Conservation (phyloP, 2,329 filamentous ascomycete genomes). For the Lasiodiplodia gonubiensis region DNA sequence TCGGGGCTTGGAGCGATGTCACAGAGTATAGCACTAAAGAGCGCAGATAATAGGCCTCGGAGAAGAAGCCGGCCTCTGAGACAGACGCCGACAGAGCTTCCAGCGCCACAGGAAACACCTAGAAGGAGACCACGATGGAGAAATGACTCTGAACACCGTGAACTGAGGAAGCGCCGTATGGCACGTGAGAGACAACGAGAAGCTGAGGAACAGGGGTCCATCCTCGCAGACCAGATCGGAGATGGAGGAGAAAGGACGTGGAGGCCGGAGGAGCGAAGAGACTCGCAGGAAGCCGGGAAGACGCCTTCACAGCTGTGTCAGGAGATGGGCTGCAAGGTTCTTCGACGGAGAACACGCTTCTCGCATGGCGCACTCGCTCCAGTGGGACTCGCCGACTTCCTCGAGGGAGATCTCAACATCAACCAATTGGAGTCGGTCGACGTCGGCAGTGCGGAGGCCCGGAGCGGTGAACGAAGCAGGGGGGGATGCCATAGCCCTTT, state of each 20-base stretch:
- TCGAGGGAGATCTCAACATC: constrained; percentile 2
- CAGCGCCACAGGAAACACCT: not conserved
- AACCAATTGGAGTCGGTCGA: not conserved
- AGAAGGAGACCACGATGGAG: not conserved
- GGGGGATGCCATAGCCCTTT: not conserved
- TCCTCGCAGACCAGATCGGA: not conserved
- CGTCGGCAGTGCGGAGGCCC: not conserved
- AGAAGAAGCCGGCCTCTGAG: not conserved
- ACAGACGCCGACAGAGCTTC: not conserved
- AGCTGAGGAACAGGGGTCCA: not conserved
- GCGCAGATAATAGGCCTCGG: not conserved
- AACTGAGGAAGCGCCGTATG: not conserved
- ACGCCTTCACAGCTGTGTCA: not conserved
- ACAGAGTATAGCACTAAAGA: not conserved
- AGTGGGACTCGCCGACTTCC: not conserved
- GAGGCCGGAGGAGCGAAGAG: not conserved
- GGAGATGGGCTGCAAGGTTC: not conserved
- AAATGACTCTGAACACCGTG: not conserved
- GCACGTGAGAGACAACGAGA: not conserved
- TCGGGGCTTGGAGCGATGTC: not conserved
- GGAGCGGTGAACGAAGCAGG: too few relatives aligned
- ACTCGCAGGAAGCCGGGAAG: not conserved
- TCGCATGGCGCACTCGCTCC: not conserved
- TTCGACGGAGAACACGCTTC: not conserved
- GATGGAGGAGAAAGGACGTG: not conserved